Conservation (phyloP, 1,284 basidiomycete genomes). For the Trichosporon inkin region DNA sequence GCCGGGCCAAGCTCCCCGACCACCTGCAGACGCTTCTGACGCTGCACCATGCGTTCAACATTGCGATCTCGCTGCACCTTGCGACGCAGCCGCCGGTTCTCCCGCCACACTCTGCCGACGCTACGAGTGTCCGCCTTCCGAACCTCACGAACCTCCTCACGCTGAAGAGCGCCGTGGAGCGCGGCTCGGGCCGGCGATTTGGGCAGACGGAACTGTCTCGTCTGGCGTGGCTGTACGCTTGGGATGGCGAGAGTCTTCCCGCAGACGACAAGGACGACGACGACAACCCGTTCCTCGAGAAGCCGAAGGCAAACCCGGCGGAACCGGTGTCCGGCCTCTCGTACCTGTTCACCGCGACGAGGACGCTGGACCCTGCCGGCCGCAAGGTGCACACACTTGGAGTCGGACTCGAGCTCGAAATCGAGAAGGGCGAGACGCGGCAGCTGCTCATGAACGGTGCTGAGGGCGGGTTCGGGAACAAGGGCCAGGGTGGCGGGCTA, state of each 20-base stretch:
- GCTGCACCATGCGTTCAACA: slow-evolving; percentile 47
- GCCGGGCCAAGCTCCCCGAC: slow-evolving; percentile 30
- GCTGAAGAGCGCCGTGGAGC: slow-evolving; percentile 46
- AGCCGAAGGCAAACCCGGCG: background rate
- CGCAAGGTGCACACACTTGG: slow-evolving; percentile 46
- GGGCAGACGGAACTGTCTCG: slow-evolving; percentile 43
- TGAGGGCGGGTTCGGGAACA: slow-evolving; percentile 37
- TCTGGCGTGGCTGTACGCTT: slow-evolving; percentile 49
- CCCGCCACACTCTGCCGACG: slow-evolving; percentile 38
- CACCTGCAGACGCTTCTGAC: slow-evolving; percentile 45
- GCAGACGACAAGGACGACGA: slow-evolving; percentile 27
- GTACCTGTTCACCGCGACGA: slow-evolving; percentile 47
- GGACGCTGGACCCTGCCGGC: slow-evolving; percentile 41
- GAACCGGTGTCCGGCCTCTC: slow-evolving; percentile 25
- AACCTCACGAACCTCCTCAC: slow-evolving; percentile 45
- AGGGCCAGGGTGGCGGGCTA: slow-evolving; percentile 43
- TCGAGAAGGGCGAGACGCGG: slow-evolving; percentile 45
- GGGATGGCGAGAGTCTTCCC: slow-evolving; percentile 41
- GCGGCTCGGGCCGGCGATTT: slow-evolving; percentile 42
- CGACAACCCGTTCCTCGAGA: slow-evolving; percentile 27
- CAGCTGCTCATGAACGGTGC: slow-evolving; percentile 35
- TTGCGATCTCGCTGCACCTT: slow-evolving; percentile 47
- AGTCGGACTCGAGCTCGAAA: slow-evolving; percentile 45
- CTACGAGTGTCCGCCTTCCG: slow-evolving; percentile 36
- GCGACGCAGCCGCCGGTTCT: slow-evolving; percentile 49